These are phyloP conservation scores for Pseudophaeomoniella oleicola DNA, from an alignment of 2,329 filamentous ascomycete species.

Conservation along the genomic window DNA sequence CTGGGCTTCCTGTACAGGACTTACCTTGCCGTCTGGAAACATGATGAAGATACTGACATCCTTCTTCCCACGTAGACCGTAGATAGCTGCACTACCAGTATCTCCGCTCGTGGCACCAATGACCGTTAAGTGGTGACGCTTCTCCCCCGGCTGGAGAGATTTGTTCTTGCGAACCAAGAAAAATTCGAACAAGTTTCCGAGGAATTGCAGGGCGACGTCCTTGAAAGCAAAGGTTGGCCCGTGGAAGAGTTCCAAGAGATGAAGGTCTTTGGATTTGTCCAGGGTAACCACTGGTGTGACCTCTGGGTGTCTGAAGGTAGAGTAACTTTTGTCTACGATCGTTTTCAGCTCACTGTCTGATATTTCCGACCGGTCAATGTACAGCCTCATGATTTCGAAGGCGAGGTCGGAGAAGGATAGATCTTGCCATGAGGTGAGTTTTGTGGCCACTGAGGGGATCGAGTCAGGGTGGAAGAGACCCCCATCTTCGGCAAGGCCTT, in stretches of 20 bases:
- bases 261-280: conserved; percentile 54
- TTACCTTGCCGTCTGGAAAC: conserved; percentile 79
- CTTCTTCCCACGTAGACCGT: conserved; percentile 86
- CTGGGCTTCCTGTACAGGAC: conserved; percentile 85
- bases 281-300: conserved; percentile 70
- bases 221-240: conserved; percentile 94
- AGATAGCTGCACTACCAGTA: conserved; percentile 90
- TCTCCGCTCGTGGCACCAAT: conserved; percentile 75
- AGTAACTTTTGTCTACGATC: conserved; percentile 74
- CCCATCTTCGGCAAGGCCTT: conserved; percentile 73
- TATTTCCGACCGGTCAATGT: conserved; percentile 74
- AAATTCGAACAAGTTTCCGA: conserved; percentile 70
- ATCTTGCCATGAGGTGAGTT: conserved; percentile 57
- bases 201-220: conserved; percentile 81
- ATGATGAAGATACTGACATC: conserved; percentile 95
- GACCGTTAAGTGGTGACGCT: conserved; percentile 69
- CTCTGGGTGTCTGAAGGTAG: conserved; percentile 69
- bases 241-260: conserved; percentile 89
- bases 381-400: conserved; percentile 71
- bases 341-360: conserved; percentile 63
- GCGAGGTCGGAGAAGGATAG: conserved; percentile 70
- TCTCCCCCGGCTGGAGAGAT: conserved; percentile 27
- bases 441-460: conserved; percentile 49
- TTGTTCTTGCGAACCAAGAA: conserved; percentile 29
- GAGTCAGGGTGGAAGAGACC: conserved; percentile 81